These are phyloP conservation scores for Drosera capensis DNA, from an alignment of 148 eudicot genomes.

Conservation along the genomic window DNA sequence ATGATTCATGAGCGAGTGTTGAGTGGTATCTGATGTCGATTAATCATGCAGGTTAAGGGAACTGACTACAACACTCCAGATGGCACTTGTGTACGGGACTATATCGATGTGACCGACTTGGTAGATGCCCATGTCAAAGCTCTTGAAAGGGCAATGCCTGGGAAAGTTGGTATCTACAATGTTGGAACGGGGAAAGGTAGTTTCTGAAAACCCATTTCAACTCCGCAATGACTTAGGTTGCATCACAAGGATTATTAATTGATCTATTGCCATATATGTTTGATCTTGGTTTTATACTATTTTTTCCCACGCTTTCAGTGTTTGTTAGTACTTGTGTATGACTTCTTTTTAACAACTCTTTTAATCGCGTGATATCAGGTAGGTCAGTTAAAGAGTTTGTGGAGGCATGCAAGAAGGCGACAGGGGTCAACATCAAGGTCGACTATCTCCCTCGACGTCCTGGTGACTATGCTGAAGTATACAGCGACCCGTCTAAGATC, in stretches of 20 bases:
- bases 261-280: background rate
- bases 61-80: conserved; percentile 76
- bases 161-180: conserved; percentile 83
- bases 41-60: conserved; percentile 55
- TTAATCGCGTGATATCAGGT: conserved; percentile 17
- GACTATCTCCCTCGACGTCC: conserved; percentile 58
- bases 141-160: conserved; percentile 62
- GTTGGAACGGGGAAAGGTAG: conserved; percentile 94
- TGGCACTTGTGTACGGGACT: conserved; percentile 83
- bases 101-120: conserved; percentile 89
- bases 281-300: no score
- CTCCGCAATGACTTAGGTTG: background rate
- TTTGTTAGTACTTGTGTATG: no score
- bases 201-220: no score
- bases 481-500: conserved; percentile 68
- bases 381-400: conserved; percentile 75
- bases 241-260: background rate
- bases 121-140: conserved; percentile 99
- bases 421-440: conserved; percentile 51
- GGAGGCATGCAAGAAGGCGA: conserved; percentile 74
- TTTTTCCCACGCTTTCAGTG: background rate
- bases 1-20: background rate
- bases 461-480: conserved; percentile 82
- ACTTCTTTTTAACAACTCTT: background rate
- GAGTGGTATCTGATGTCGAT: background rate